A percentile compares a stretch with the other conserved stretches of the same genome.
phyloP scores from a whole-genome alignment of 2,329 filamentous ascomycete genomes.

The Cercospora nicotianae region DNA sequence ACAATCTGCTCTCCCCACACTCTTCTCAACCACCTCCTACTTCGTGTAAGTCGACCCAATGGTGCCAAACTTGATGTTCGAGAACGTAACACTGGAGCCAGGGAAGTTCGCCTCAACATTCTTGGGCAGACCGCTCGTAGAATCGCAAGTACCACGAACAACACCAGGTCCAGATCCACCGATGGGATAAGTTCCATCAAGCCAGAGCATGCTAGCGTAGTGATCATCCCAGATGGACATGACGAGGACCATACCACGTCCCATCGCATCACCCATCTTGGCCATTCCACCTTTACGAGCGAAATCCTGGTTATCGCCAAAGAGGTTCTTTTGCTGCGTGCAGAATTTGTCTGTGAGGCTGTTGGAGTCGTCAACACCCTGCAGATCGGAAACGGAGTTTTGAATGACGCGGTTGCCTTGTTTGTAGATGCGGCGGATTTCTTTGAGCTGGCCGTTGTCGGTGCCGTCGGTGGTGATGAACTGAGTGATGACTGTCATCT shows the following conservation, averaged over 20 bases:
- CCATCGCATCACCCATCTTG: conserved; percentile 57
- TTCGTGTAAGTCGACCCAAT: conserved; percentile 18
- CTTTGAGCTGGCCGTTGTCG: conserved; percentile 55
- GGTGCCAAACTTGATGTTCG: conserved; percentile 34
- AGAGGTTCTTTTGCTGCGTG: conserved; percentile 38
- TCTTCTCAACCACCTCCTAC: neutral
- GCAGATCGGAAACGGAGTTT: conserved; percentile 51
- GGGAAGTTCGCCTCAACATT: conserved; percentile 24
- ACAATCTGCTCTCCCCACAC: neutral
- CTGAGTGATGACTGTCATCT: conserved; percentile 67
- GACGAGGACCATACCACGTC: conserved; percentile 63
- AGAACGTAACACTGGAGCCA: conserved; percentile 27
- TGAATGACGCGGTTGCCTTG: conserved; percentile 61
- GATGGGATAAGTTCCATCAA: conserved; percentile 52
- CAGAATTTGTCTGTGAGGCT: conserved; percentile 61
- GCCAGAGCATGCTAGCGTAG: conserved; percentile 70
- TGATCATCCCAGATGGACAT: conserved; percentile 68
- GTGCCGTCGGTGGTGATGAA: conserved; percentile 58
- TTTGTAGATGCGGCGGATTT: conserved; percentile 66
- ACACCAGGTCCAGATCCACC: conserved; percentile 21
- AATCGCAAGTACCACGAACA: conserved; percentile 28
- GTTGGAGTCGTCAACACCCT: conserved; percentile 52
- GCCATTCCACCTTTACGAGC: conserved; percentile 56
- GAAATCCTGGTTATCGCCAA: conserved; percentile 50
- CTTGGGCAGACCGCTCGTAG: conserved; percentile 24